Base-by-base conservation (phyloP, 805 yeast species). In the Yarrowia porcina region DNA sequence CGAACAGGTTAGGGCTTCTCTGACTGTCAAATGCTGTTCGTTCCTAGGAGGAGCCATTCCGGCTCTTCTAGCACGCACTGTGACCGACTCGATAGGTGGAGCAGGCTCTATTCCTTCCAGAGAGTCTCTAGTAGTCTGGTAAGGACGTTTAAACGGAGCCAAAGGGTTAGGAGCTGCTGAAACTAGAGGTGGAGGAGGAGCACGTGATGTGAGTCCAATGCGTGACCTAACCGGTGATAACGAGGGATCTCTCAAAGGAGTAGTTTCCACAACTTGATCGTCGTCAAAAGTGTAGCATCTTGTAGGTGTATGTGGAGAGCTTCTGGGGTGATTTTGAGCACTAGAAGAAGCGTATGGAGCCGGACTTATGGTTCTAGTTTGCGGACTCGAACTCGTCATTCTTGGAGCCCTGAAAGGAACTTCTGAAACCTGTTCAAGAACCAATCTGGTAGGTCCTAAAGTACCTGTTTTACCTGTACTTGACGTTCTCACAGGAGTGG, bases 141-240 rank as follows among this genome's bases (percentile, higher is more conserved):
- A 36, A 4, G 59, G 59, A 13, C 33, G 5, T 35, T 23, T 35
- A 25, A 36, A 52, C 18, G 59, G 59, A 1, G 59, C 59, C 9
- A 25, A 18, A 36, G 59, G 59, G 33, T 52, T 52, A 1, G 59
- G 59, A 6, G 59, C 59, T 1, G 44, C 44, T 1, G 56, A 49
- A 3, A 49, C n/a, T 17, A 49, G 9, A 5, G 27, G n/a, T 1
- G 42, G 6, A 4, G 18, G 11, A 2, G 57, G 10, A 18, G 33
- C 32, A 27, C 20, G 49, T 15, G 38, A 8, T 2, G 17, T 13
- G 13, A 2, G 1, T 10, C 7, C 12, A 11, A 10, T 13, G 21
- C 38, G 54, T 18, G 56, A 15, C 10, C 11, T 10, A 5, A 4
- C 18, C 0, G 30, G 20, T 10, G 17, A 27, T 3, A 38, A 5